phyloP scores from a whole-genome alignment of 495 filamentous ascomycete genomes.

The Neurospora pannonica region DNA sequence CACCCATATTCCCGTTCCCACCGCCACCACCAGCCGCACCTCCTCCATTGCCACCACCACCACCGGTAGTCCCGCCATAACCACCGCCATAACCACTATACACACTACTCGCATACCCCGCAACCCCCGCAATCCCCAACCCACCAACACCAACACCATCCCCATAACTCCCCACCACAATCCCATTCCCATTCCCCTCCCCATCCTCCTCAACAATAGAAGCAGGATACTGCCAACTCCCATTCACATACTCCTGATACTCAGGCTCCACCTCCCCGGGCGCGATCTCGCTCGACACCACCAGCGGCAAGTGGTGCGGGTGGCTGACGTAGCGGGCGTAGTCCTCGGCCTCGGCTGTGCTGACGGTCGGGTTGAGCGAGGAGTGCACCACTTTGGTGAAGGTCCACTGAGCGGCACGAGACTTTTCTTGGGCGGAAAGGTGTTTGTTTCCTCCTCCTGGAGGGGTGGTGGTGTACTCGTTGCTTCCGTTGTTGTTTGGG shows the following conservation, averaged over 20 bases:
- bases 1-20: neutral
- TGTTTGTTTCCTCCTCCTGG: constrained; percentile 19
- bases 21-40: neutral
- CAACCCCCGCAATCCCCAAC: neutral
- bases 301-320: constrained; percentile 79
- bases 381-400: constrained; percentile 74
- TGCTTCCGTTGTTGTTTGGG: neutral
- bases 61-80: neutral
- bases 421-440: constrained; percentile 47
- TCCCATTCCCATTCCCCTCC: neutral
- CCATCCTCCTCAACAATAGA: neutral
- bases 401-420: constrained; percentile 70
- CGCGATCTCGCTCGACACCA: constrained; percentile 58
- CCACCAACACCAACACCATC: neutral
- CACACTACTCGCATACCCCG: neutral
- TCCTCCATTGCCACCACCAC: neutral
- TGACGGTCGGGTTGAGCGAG: constrained; percentile 71
- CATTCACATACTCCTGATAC: constrained; percentile 64
- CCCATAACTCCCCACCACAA: neutral
- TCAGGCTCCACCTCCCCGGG: constrained; percentile 47
- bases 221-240: constrained; percentile 31
- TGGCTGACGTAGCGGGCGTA: constrained; percentile 88
- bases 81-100: neutral
- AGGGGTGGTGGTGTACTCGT: neutral
- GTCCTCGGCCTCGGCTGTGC: constrained; percentile 63